These are phyloP conservation scores for Melaleuca alternifolia DNA, from an alignment of 345 rosid genomes.

Conservation along the genomic window DNA sequence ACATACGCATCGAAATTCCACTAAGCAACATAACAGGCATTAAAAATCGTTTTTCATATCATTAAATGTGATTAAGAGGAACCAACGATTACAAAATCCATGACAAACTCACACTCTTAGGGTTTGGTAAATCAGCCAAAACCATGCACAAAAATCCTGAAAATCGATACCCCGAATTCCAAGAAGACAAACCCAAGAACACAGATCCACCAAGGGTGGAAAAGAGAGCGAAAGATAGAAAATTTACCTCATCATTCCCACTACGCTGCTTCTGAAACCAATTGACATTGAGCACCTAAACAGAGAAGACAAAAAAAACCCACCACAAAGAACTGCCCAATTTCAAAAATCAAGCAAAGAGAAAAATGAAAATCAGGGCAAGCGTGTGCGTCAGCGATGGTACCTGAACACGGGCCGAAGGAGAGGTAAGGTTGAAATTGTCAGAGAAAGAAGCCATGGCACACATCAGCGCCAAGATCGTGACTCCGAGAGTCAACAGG, in stretches of 20 bases:
- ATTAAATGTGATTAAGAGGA: neutral
- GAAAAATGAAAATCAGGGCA: neutral
- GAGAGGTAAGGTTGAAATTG: conserved; percentile 63
- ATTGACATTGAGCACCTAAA: conserved; percentile 77
- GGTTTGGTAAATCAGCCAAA: neutral
- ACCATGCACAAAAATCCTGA: neutral
- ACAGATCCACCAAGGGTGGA: neutral
- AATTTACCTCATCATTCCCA: conserved; percentile 86
- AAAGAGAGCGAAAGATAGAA: neutral
- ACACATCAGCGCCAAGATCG: conserved; percentile 76
- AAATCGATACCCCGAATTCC: neutral
- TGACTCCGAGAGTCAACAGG: conserved; percentile 65
- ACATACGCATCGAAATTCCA: neutral
- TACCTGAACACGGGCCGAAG: conserved; percentile 83
- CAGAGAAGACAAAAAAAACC: neutral
- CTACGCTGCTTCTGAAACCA: conserved; percentile 76
- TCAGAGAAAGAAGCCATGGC: conserved; percentile 78
- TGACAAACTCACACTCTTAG: neutral
- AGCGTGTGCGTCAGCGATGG: neutral
- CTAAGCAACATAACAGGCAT: neutral
- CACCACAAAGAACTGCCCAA: neutral
- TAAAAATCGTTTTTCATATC: neutral
- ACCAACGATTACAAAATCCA: neutral
- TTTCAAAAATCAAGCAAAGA: neutral
- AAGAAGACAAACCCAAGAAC: neutral